Evolutionary conservation across 305 asterid genomes (phyloP), one percentile per base, ranked within the genome.

Genomic region (Fraxinus baroniana): DNA sequence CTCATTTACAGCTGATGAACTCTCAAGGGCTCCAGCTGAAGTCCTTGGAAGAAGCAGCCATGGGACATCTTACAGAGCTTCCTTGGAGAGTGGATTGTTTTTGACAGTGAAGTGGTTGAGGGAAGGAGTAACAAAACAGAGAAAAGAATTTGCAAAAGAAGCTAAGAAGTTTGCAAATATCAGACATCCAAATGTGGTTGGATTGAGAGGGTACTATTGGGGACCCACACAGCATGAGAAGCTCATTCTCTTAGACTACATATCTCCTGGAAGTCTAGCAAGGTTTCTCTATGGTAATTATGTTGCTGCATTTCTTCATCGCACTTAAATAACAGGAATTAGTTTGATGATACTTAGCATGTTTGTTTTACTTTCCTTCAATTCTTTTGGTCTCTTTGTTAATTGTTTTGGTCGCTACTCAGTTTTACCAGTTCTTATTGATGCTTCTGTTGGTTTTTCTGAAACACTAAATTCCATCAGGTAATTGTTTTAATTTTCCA

Each of bases 201-300:
- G 97, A 52, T 87, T 96, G 86, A 93, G 98, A 88, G 98, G 98
- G 26, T 96, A 96, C 87, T 94, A 96, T 81, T 96, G 99, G 99
- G 99, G 99, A 1, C 98, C 99, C 52, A 93, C 98, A 15, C 99
- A 96, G 74, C 99, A 96, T 17, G 98, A 96, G 90, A 96, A 96
- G 90, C 94, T 96, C 49, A 94, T 96, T 85, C 98, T 96, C 74
- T 93, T 97, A 1, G 98, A 96, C 83, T 93, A 94, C 88, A 91
- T 96, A 44, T 91, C 98, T 85, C 98, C 98, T 6, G 98, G 99
- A 80, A 92, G 98, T 83, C 95, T 96, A 74, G 95, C 99, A 12
- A 91, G 91, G 81, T 96, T 91, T 85, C 97, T 96, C 82, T 93
- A 94, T 0, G 99, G 99, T 94, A 92, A 88, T 26, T 37, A 24